Evolutionary conservation across 208 protist genomes (phyloP), one percentile per base, ranked within the genome.

Genomic region (Leptomonas seymouri): DNA sequence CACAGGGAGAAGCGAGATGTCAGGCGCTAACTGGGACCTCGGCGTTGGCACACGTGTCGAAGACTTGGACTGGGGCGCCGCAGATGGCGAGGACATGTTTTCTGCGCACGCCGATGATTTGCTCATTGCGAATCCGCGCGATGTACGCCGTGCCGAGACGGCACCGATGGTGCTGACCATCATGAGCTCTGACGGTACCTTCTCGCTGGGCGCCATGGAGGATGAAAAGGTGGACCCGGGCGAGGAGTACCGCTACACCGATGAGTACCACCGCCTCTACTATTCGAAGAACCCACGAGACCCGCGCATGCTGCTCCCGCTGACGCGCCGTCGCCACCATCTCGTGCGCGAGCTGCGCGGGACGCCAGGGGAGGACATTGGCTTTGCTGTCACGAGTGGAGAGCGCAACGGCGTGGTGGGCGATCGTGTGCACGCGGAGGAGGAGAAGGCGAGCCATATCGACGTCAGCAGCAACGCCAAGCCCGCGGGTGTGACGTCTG

Each of bases 221-320:
- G 81, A 86, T 53, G 83, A 81, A 34, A 80, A 81, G 45, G 70
- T 86, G 3, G 76, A 75, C 21, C 82, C 84, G 3, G 82, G 75
- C 41, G 84, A 94, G 80, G 84, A 88, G 76, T 94, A 94, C 80
- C 86, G 86, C 63, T 92, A 91, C 82, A 88, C 82, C 18, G 73
- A 88, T 69, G 84, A 91, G 59, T 94, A 94, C 76, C 89, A 92
- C 66, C 62, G 48, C 11, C 59, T 87, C 25, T 94, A 94, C 78
- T 94, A 90, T 82, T 86, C 85, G 27, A 85, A 88, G 68, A 86
- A 74, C 45, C 89, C 89, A 16, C 84, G 89, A 28, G 89, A 94
- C 67, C 89, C 89, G 28, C 89, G 89, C 67, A 89, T 92, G 89
- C 81, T 85, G 59, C 82, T 81, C 12, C 89, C 89, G 61, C 76